Conservation (phyloP, 257 asterid genomes). For the Capsicum baccatum region DNA sequence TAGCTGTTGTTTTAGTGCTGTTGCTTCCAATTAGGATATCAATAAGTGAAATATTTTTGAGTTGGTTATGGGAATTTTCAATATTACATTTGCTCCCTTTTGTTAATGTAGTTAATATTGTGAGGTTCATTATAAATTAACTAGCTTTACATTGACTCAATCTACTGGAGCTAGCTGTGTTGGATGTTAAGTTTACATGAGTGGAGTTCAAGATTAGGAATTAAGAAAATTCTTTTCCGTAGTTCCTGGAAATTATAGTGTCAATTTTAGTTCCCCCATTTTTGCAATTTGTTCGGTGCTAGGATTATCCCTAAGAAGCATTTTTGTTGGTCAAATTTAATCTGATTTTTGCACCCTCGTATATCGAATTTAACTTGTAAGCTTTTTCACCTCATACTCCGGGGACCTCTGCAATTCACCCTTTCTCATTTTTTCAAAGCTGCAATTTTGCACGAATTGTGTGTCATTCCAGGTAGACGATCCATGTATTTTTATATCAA, state of each 20-base stretch:
- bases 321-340: neutral
- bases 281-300: neutral
- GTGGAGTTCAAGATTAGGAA: neutral
- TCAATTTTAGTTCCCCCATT: neutral
- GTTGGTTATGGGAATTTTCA: neutral
- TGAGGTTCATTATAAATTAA: neutral
- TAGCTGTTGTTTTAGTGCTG: neutral
- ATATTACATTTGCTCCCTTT: neutral
- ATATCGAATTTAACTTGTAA: neutral
- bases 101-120: neutral
- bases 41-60: neutral
- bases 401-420: neutral
- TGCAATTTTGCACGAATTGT: neutral
- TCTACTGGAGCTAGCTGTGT: neutral
- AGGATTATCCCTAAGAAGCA: neutral
- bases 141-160: neutral
- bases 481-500: neutral
- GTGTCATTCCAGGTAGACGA: neutral
- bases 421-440: neutral
- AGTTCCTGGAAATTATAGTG: neutral
- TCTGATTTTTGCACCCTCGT: neutral
- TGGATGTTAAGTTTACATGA: neutral
- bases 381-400: neutral
- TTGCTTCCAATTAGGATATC: neutral
- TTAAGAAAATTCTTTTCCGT: neutral